Percentiles rank a stretch among this genome's conserved stretches.
Evolutionary conservation across 2,329 filamentous ascomycete genomes (phyloP).

Genomic region (Venturia asperata): DNA sequence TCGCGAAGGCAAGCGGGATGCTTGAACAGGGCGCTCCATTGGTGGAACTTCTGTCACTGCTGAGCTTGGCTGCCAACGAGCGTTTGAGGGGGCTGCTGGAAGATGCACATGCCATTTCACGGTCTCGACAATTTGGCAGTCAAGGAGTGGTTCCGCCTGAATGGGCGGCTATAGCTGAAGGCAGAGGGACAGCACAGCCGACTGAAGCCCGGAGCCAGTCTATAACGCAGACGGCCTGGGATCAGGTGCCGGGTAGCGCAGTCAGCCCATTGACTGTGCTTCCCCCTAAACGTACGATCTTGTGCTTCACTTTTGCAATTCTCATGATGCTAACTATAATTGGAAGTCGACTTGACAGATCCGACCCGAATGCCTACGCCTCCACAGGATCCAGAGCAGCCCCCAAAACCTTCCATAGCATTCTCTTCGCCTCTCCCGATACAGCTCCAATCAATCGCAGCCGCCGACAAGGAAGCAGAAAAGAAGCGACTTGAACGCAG

Average conservation of each 20-base stretch:
- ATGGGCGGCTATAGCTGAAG: slow-evolving; percentile 63
- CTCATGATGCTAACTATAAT: slow-evolving; percentile 20
- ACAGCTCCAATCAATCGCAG: slow-evolving; percentile 55
- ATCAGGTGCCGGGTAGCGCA: slow-evolving; percentile 42
- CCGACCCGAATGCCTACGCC: slow-evolving; percentile 39
- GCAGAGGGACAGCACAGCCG: slow-evolving; percentile 38
- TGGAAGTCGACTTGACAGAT: slow-evolving; percentile 29
- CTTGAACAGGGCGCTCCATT: slow-evolving; percentile 46
- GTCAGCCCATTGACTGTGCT: slow-evolving; percentile 47
- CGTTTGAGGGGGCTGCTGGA: slow-evolving; percentile 68
- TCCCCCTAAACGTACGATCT: slow-evolving; percentile 53
- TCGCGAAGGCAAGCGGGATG: slow-evolving; percentile 49
- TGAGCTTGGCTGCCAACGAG: slow-evolving; percentile 78
- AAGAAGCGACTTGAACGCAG: slow-evolving; percentile 50
- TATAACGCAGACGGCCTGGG: slow-evolving; percentile 34
- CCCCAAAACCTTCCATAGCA: slow-evolving; percentile 42
- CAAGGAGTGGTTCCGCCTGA: slow-evolving; percentile 72
- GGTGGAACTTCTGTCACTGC: slow-evolving; percentile 72
- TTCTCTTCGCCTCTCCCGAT: slow-evolving; percentile 40
- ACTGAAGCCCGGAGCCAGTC: slow-evolving; percentile 32
- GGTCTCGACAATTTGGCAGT: slow-evolving; percentile 66
- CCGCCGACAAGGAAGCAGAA: slow-evolving; percentile 63
- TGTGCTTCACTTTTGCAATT: not conserved
- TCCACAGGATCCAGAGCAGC: slow-evolving; percentile 41
- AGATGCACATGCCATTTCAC: slow-evolving; percentile 64